A percentile compares a stretch with the other conserved stretches of the same genome.
phyloP scores from a whole-genome alignment of 2,329 filamentous ascomycete species.

The Botrytis deweyae region DNA sequence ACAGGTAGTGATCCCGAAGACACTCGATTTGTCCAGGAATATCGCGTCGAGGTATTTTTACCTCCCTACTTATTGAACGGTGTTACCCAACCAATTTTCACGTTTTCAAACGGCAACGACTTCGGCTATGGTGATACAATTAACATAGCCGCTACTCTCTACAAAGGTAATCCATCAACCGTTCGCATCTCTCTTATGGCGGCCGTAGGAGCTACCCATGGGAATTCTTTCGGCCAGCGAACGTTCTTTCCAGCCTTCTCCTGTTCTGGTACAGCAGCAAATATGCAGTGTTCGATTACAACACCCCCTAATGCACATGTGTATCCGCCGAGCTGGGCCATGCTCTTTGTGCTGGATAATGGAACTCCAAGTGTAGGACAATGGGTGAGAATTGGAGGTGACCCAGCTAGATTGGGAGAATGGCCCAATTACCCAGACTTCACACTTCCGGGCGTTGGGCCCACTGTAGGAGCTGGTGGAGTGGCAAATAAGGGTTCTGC shows the following conservation, averaged over 20 bases:
- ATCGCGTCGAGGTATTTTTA: constrained; percentile 63
- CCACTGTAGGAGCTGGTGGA: constrained; percentile 1
- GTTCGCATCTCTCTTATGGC: constrained; percentile 16
- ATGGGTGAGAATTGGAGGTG: constrained; percentile 65
- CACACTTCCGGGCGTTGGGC: constrained; percentile 15
- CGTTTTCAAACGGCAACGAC: constrained; percentile 41
- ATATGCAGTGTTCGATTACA: constrained; percentile 33
- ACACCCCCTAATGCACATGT: constrained; percentile 57
- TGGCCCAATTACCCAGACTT: constrained; percentile 56
- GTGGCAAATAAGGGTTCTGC: not conserved
- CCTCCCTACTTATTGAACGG: constrained; percentile 58
- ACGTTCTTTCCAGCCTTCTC: constrained; percentile 13
- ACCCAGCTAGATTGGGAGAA: constrained; percentile 58
- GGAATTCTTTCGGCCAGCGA: constrained; percentile 15
- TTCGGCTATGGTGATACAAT: constrained; percentile 16
- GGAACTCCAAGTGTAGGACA: constrained; percentile 60
- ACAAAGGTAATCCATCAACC: constrained; percentile 5
- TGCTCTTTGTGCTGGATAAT: constrained; percentile 62
- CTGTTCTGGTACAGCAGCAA: constrained; percentile 4
- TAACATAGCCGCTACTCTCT: not conserved
- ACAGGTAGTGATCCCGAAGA: constrained; percentile 48
- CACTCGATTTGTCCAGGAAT: constrained; percentile 44
- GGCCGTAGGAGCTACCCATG: constrained; percentile 15
- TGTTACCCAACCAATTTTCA: constrained; percentile 53
- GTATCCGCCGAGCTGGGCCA: constrained; percentile 62